A percentile compares a stretch with the other conserved stretches of the same genome.
Conservation (phyloP, 441 rosid species). For the Pelargonium fulgidum region DNA sequence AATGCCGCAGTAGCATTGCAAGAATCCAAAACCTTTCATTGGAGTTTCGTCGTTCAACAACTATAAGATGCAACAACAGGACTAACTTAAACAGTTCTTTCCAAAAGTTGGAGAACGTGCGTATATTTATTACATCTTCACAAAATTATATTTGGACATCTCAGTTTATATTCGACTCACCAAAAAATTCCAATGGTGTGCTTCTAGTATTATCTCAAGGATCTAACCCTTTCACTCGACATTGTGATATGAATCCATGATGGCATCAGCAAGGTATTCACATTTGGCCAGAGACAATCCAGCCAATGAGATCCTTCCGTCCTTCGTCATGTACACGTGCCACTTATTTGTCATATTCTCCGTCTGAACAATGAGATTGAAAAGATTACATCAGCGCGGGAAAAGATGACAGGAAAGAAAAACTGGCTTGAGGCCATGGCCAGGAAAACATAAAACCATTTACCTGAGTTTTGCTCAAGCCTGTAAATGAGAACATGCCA, state of each 20-base stretch:
- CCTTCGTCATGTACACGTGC: conserved; percentile 95
- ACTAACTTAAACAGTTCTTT: not conserved
- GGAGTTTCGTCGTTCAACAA: too few relatives aligned
- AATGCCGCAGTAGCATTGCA: too few relatives aligned
- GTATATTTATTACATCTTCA: conserved; percentile 22
- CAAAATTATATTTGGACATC: not conserved
- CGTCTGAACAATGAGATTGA: conserved; percentile 34
- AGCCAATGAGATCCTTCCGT: conserved; percentile 84
- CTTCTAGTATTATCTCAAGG: not conserved
- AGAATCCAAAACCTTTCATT: too few relatives aligned
- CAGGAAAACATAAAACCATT: not conserved
- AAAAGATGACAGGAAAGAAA: not conserved
- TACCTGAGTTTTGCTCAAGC: conserved; percentile 87
- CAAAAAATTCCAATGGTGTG: conserved; percentile 15
- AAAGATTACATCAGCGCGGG: not conserved
- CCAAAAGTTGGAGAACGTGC: not conserved
- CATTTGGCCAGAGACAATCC: conserved; percentile 86
- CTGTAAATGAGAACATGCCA: conserved; percentile 98
- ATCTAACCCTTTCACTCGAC: conserved; percentile 37
- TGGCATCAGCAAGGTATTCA: conserved; percentile 81
- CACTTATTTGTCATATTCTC: conserved; percentile 90
- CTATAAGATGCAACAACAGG: too few relatives aligned
- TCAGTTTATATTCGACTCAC: conserved; percentile 12
- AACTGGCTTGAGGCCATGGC: not conserved
- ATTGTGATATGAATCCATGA: conserved; percentile 70